phyloP scores from a whole-genome alignment of 2,329 filamentous ascomycete species.

The Xylaria digitata region DNA sequence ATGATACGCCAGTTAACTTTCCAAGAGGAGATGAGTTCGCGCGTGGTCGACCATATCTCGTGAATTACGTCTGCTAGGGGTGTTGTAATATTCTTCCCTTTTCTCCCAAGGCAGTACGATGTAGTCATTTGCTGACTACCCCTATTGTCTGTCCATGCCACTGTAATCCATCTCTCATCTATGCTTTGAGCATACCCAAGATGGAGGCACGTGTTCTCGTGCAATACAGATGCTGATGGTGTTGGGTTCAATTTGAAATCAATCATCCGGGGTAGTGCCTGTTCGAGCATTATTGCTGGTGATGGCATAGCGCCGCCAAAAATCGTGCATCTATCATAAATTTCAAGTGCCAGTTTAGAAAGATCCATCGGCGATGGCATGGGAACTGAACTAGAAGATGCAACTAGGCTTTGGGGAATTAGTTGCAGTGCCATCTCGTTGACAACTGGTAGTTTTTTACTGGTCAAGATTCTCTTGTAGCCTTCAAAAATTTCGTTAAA shows the following conservation, averaged over 20 bases:
- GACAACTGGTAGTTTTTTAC: conserved; percentile 58
- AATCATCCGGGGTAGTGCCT: conserved; percentile 74
- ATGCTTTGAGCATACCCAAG: conserved; percentile 81
- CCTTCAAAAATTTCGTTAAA: conserved; percentile 79
- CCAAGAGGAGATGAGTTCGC: conserved; percentile 75
- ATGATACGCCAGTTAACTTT: conserved; percentile 82
- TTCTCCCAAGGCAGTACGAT: conserved; percentile 76
- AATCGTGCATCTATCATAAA: conserved; percentile 78
- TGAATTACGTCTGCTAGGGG: conserved; percentile 72
- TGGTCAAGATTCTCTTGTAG: conserved; percentile 64
- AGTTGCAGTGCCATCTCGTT: conserved; percentile 83
- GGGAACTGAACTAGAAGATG: conserved; percentile 70
- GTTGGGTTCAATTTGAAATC: conserved; percentile 77
- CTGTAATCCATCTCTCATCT: conserved; percentile 81
- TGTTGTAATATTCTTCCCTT: conserved; percentile 63
- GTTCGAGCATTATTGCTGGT: conserved; percentile 78
- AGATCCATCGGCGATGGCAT: conserved; percentile 71
- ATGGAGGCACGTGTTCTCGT: conserved; percentile 84
- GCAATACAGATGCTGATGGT: conserved; percentile 77
- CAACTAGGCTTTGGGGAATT: conserved; percentile 74
- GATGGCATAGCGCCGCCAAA: conserved; percentile 69
- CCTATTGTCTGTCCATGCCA: conserved; percentile 82
- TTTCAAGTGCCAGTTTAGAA: conserved; percentile 74
- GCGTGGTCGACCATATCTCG: conserved; percentile 82
- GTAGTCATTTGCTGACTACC: conserved; percentile 78